phyloP scores from a whole-genome alignment of 768 basidiomycete species.

The Phaeolepiota aurea region DNA sequence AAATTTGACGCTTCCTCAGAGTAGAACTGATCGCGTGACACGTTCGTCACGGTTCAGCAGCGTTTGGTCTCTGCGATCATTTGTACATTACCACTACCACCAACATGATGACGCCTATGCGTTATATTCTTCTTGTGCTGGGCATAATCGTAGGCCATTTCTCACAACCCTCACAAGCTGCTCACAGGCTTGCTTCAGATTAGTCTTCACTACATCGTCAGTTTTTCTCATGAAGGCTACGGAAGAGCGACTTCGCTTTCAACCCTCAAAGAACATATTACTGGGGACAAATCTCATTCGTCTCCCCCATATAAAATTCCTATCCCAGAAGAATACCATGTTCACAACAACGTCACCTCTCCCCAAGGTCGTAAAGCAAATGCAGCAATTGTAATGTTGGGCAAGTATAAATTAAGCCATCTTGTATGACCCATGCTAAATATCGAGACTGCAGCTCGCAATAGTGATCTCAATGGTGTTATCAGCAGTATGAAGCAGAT shows the following conservation, averaged over 20 bases:
- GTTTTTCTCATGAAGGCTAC: constrained; percentile 58
- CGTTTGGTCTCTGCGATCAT: too few species aligned
- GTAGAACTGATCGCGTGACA: too few species aligned
- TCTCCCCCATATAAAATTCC: constrained; percentile 52
- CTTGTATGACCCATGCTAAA: background rate
- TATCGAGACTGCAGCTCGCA: constrained; percentile 34
- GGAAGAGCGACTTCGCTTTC: constrained; percentile 50
- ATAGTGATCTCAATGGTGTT: constrained; percentile 52
- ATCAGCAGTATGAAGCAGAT: constrained; percentile 62
- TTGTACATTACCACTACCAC: too few species aligned
- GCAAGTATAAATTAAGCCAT: constrained; percentile 13
- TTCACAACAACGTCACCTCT: constrained; percentile 24
- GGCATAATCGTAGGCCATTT: constrained; percentile 31
- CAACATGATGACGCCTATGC: constrained; percentile 51
- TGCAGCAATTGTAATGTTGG: constrained; percentile 76
- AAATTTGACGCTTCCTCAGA: too few species aligned
- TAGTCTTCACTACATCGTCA: constrained; percentile 56
- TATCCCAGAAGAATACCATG: constrained; percentile 54
- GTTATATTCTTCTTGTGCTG: constrained; percentile 44
- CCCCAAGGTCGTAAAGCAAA: constrained; percentile 59
- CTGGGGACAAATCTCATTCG: constrained; percentile 12
- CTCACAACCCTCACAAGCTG: background rate
- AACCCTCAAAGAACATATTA: constrained; percentile 27
- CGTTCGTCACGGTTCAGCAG: too few species aligned
- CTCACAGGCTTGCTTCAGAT: constrained; percentile 22